Conservation (phyloP, 129 eudicot genomes). For the Flaveria ramosissima region DNA sequence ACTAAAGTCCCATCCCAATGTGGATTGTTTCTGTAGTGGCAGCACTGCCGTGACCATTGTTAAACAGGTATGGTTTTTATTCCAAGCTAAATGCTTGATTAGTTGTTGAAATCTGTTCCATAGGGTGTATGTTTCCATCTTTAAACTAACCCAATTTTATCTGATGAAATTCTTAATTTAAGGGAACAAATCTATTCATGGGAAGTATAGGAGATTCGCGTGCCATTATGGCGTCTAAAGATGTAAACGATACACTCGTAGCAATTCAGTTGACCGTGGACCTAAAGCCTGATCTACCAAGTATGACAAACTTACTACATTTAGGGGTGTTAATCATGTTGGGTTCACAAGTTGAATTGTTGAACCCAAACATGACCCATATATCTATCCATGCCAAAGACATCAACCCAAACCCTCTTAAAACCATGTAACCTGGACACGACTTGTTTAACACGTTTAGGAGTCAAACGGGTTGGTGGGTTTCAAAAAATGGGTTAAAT, state of each 20-base stretch:
- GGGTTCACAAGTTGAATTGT: too few relatives aligned
- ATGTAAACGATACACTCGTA: conserved; percentile 52
- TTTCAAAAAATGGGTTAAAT: too few relatives aligned
- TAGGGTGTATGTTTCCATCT: too few relatives aligned
- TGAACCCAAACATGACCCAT: not conserved
- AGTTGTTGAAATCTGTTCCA: too few relatives aligned
- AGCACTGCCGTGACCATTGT: conserved; percentile 90
- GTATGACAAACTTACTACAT: conserved; percentile 37
- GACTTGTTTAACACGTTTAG: too few relatives aligned
- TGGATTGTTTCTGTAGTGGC: conserved; percentile 98
- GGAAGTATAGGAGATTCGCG: conserved; percentile 97
- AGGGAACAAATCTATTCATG: conserved; percentile 89
- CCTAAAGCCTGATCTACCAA: conserved; percentile 97
- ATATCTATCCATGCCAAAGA: not conserved
- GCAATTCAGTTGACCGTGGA: conserved; percentile 94
- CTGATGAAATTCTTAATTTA: conserved; percentile 8
- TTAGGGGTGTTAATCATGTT: not conserved
- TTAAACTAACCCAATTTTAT: not conserved
- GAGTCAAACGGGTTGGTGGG: too few relatives aligned
- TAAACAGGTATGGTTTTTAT: conserved; percentile 63
- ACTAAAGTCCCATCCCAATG: conserved; percentile 76
- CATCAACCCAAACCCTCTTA: too few relatives aligned
- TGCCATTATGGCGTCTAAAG: conserved; percentile 89
- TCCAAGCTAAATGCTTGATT: too few relatives aligned
- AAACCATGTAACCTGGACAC: too few relatives aligned